These are phyloP conservation scores for Pseudonitzschia pungens DNA, from an alignment of 108 stramenopile species.

Conservation along the genomic window DNA sequence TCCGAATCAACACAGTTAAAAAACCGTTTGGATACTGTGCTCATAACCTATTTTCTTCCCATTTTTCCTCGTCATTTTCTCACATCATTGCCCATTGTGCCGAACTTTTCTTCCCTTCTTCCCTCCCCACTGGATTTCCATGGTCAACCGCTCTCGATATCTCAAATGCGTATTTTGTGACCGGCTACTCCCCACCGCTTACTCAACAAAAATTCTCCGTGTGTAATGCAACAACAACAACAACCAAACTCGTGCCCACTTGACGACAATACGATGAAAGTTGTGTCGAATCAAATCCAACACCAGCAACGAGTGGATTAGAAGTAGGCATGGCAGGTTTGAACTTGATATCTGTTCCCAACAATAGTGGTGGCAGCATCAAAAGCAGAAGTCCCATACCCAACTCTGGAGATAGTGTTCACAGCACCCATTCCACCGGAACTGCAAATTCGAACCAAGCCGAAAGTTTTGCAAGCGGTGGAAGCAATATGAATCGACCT, in stretches of 20 bases:
- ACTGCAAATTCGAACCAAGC: slow-evolving; percentile 6
- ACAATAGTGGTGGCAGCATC: neutral
- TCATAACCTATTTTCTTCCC: slow-evolving; percentile 13
- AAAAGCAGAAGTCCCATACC: slow-evolving; percentile 13
- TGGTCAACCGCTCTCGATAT: neutral
- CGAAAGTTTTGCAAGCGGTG: neutral
- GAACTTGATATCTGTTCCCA: slow-evolving; percentile 28
- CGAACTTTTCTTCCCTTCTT: neutral
- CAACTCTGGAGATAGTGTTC: slow-evolving; percentile 35
- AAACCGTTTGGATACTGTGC: neutral
- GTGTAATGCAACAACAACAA: neutral
- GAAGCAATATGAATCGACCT: slow-evolving; percentile 23
- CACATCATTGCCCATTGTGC: neutral
- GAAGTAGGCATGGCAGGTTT: slow-evolving; percentile 44
- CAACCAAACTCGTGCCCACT: neutral
- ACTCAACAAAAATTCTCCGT: too few species aligned
- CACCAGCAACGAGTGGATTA: slow-evolving; percentile 5
- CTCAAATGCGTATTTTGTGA: neutral
- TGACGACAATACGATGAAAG: neutral
- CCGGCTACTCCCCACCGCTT: too few species aligned
- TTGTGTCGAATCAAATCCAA: neutral
- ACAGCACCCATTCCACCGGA: slow-evolving; percentile 23
- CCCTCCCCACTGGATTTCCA: neutral
- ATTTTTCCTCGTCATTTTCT: neutral
- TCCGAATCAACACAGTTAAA: neutral